phyloP scores from a whole-genome alignment of 306 rosid genomes.

The Cajanus cajan region DNA sequence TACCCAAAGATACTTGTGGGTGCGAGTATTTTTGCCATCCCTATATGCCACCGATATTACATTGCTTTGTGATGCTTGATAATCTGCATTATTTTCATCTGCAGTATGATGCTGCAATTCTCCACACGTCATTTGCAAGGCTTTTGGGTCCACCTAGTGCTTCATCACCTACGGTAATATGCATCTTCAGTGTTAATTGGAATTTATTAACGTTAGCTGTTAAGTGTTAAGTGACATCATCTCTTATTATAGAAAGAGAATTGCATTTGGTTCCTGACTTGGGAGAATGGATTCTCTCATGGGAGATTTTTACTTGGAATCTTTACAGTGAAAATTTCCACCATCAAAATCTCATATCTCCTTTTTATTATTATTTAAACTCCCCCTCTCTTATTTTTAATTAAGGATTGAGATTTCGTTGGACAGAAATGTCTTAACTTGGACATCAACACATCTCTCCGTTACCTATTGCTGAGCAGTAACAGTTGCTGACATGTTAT shows the following conservation, averaged over 20 bases:
- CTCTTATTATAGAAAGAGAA: neutral
- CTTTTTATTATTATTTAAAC: too few species aligned
- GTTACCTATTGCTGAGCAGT: neutral
- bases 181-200: neutral
- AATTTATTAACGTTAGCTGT: constrained; percentile 14
- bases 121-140: constrained; percentile 96
- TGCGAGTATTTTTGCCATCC: too few species aligned
- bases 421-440: too few species aligned
- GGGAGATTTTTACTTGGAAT: too few species aligned
- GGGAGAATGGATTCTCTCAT: too few species aligned
- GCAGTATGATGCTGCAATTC: constrained; percentile 92
- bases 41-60: neutral
- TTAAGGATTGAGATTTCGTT: too few species aligned
- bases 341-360: too few species aligned
- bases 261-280: neutral
- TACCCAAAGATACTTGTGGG: too few species aligned
- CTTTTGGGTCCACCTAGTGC: constrained; percentile 78
- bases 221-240: neutral
- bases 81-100: constrained; percentile 29
- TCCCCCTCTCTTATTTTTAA: too few species aligned
- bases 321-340: too few species aligned
- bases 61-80: constrained; percentile 20
- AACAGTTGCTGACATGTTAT: neutral
- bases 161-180: constrained; percentile 41
- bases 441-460: neutral